Evolutionary conservation across 2,329 filamentous ascomycete species (phyloP).

Genomic region (Leptographium procerum): DNA sequence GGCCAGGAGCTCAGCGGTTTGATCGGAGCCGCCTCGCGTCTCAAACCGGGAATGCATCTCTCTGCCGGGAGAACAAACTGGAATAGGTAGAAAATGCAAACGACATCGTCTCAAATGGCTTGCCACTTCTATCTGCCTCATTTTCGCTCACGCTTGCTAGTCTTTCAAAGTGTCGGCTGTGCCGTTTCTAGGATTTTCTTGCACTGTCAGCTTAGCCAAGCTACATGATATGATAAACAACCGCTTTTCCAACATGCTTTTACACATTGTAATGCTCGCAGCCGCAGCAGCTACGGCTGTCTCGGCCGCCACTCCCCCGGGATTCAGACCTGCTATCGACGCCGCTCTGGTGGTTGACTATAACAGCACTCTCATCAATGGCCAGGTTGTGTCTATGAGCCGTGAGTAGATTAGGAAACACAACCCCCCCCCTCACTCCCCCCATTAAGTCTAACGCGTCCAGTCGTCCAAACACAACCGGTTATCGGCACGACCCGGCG

Average conservation of each 20-base stretch:
- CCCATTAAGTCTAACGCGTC: neutral
- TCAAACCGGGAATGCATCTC: no score
- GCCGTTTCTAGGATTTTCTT: neutral
- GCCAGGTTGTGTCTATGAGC: constrained; percentile 25
- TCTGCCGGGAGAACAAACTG: no score
- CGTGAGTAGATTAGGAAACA: constrained; percentile 23
- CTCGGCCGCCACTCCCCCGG: constrained; percentile 28
- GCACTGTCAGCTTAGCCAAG: neutral
- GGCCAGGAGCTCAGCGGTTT: no score
- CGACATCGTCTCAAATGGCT: no score
- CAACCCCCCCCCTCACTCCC: neutral
- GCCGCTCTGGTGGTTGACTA: constrained; percentile 29
- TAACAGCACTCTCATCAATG: constrained; percentile 24
- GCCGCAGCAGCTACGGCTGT: constrained; percentile 10
- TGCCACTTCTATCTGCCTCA: neutral
- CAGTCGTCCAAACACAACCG: constrained; percentile 6
- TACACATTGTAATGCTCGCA: constrained; percentile 15
- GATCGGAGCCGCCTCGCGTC: neutral
- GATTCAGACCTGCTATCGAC: constrained; percentile 27
- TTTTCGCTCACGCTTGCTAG: constrained; percentile 7
- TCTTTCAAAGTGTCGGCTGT: constrained; percentile 1
- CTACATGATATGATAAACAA: no score
- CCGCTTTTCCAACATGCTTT: constrained; percentile 8
- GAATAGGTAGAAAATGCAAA: no score
- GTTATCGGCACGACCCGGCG: constrained; percentile 19